A percentile compares a stretch with the other conserved stretches of the same genome.
phyloP scores from a whole-genome alignment of 2,329 filamentous ascomycete genomes.

The Phialophora verrucosa region DNA sequence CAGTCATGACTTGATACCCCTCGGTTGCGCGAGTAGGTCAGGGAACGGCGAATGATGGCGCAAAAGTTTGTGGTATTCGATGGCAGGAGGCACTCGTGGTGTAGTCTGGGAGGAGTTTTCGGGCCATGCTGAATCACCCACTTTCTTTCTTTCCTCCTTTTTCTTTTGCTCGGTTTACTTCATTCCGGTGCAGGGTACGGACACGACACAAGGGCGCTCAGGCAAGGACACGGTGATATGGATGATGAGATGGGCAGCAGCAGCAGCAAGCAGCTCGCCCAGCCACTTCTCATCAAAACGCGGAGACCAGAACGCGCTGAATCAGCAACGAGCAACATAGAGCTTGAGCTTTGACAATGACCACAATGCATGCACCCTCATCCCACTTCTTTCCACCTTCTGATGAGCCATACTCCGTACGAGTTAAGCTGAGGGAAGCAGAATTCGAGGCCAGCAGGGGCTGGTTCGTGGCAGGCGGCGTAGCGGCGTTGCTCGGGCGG shows the following conservation, averaged over 20 bases:
- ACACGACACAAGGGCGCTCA: neutral
- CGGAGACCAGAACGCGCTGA: neutral
- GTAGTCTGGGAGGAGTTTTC: conserved; percentile 37
- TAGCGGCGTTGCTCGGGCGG: conserved; percentile 4
- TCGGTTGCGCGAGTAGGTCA: neutral
- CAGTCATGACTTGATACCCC: conserved; percentile 4
- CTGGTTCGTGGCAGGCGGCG: neutral
- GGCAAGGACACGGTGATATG: neutral
- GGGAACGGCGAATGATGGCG: conserved; percentile 12
- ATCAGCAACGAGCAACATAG: neutral
- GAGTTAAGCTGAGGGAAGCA: neutral
- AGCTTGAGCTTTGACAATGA: conserved; percentile 2
- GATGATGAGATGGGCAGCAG: neutral
- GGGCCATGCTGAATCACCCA: conserved; percentile 24
- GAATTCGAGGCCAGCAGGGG: neutral
- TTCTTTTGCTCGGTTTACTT: neutral
- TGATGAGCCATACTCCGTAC: neutral
- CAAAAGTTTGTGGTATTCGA: conserved; percentile 16
- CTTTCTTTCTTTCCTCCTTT: neutral
- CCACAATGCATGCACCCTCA: neutral
- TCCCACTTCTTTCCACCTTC: neutral
- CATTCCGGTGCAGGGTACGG: neutral
- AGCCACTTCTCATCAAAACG: neutral
- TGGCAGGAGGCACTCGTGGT: conserved; percentile 34
- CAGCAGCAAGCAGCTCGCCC: neutral